A percentile compares a stretch with the other conserved stretches of the same genome.
Conservation (phyloP, 495 filamentous ascomycete species). For the Aspergillus taichungensis region DNA sequence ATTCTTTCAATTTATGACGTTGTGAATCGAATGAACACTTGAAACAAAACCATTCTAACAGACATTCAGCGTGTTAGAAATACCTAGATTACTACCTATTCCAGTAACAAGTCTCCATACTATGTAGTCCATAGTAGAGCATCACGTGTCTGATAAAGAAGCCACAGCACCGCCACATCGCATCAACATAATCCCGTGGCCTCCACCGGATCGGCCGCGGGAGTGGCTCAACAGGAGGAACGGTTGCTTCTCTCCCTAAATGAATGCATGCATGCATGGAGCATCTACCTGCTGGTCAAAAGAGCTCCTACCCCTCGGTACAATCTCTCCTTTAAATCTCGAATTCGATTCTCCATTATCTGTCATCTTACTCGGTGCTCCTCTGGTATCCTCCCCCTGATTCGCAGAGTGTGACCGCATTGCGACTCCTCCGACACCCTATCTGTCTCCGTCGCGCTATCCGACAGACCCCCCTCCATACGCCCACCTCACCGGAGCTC, state of each 20-base stretch:
- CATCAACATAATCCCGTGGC: constrained; percentile 27
- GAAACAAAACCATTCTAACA: too few relatives aligned
- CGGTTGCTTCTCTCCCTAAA: constrained; percentile 8
- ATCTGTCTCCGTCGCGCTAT: not conserved
- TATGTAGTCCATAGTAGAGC: not conserved
- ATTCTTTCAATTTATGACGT: too few relatives aligned
- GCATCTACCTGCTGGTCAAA: not conserved
- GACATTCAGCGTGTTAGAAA: too few relatives aligned
- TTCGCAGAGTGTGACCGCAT: too few relatives aligned
- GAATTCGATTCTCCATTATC: too few relatives aligned
- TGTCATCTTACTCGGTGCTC: too few relatives aligned
- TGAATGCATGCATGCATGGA: constrained; percentile 2
- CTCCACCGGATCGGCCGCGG: constrained; percentile 27
- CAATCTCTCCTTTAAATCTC: too few relatives aligned
- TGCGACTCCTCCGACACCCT: too few relatives aligned
- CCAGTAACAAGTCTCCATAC: not conserved
- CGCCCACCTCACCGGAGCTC: constrained; percentile 1
- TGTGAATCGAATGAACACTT: too few relatives aligned
- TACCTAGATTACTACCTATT: too few relatives aligned
- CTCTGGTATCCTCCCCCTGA: too few relatives aligned
- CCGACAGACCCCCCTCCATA: constrained; percentile 4
- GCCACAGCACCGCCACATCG: constrained; percentile 26
- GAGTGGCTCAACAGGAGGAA: constrained; percentile 23
- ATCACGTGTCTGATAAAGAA: not conserved
- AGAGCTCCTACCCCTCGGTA: too few relatives aligned